Evolutionary conservation across 805 yeast genomes (phyloP), one percentile per base, ranked within the genome.

Genomic region (Spathaspora gorwiae): DNA sequence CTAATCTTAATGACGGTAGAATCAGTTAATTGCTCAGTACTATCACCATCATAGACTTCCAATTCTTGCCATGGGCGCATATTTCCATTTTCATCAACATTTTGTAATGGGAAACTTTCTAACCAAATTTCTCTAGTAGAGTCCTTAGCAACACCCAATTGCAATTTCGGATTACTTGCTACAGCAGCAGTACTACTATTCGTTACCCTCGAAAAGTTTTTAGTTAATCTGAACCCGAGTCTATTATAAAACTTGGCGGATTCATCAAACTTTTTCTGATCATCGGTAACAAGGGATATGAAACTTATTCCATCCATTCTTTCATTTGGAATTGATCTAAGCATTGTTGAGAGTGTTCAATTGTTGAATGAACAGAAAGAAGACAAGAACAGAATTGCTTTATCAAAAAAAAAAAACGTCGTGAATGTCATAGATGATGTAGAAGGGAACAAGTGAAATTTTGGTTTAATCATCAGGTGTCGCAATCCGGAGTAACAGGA

Each of bases 41-140:
- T 38, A 53, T 71, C 75, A 5, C 76, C 75, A 33, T 57, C 51
- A 49, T 71, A 71, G 32, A 67, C 60, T 3, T 49, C 45, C 55
- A 65, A 55, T 40, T 71, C 75, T 46, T 71, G 76, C 67, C 72
- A 66, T 5, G 76, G 76, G 32, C 55, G 55, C 29, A 64, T 44
- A 40, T 62, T 54, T 4, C 75, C 76, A 27, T 57, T 53, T 8
- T 43, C 47, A 45, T 69, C 73, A 14, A 51, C 15, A 40, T 61
- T 57, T 49, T 70, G 74, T 35, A 76, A 66, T 15, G 87, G 88
- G 60, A 80, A 84, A 19, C 81, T 67, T 60, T 84, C 87, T 39
- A 86, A 60, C 95, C 95, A 86, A 27, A 79, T 63, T 62, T 86
- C 95, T 50, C 72, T 76, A 41, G 83, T 56, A 0, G 90, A 84